A percentile compares a stretch with the other conserved stretches of the same genome.
These are phyloP conservation scores for Microdochium paspali DNA, from an alignment of 2,329 filamentous ascomycete genomes.

Conservation along the genomic window DNA sequence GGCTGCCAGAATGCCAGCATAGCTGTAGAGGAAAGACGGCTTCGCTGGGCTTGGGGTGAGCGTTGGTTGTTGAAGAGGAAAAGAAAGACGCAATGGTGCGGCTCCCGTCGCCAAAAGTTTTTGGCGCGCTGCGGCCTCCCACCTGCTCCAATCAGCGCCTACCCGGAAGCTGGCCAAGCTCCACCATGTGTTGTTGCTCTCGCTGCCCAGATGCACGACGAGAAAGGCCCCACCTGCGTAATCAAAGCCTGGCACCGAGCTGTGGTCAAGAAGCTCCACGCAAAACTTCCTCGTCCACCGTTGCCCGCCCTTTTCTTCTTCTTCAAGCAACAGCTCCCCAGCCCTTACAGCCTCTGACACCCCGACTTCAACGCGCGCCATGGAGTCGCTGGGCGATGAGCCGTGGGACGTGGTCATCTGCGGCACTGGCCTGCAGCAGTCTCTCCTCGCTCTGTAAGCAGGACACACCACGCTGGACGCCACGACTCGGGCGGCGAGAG, in stretches of 20 bases:
- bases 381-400: slow-evolving; percentile 68
- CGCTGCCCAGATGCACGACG: neutral
- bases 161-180: neutral
- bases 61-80: slow-evolving; percentile 13
- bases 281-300: neutral
- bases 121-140: neutral
- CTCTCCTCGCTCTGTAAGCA: slow-evolving; percentile 67
- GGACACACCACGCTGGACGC: slow-evolving; percentile 1
- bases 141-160: neutral
- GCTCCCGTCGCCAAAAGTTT: neutral
- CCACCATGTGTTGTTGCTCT: neutral
- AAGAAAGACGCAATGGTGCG: slow-evolving; percentile 4
- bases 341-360: neutral
- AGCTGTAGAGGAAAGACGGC: slow-evolving; percentile 20
- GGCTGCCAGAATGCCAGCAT: slow-evolving; percentile 17
- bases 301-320: slow-evolving; percentile 5
- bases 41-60: slow-evolving; percentile 14
- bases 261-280: neutral
- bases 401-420: slow-evolving; percentile 73
- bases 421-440: slow-evolving; percentile 70
- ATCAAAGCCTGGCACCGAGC: neutral
- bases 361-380: slow-evolving; percentile 20
- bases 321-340: slow-evolving; percentile 1
- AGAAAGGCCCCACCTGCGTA: neutral
- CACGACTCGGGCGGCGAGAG: slow-evolving; percentile 7